Evolutionary conservation across 257 asterid species (phyloP), one percentile per base, ranked within the genome.

Genomic region (Gentiana dahurica): DNA sequence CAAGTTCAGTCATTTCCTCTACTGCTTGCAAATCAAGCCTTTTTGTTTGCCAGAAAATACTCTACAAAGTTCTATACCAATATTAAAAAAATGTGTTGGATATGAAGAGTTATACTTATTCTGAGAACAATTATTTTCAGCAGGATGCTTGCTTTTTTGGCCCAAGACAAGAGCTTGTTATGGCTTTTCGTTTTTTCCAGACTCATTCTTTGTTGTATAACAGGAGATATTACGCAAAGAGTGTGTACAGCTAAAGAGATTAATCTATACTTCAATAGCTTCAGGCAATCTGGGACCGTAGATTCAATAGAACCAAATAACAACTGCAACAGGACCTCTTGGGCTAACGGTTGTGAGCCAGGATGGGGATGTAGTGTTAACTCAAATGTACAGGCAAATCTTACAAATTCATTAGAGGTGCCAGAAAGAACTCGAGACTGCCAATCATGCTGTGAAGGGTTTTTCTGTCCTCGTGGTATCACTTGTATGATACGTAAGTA

Each of bases 401-500:
- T 78, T 0, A 54, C 59, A 57, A 65, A 70, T 63, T 58, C 71
- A 24, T 71, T 51, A 39, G 75, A 60, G 36, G 71, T 78, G 33
- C 97, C 97, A 3, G 74, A 64, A 3, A 81, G 97, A 77, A 77
- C 82, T 49, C 66, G 69, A n/a, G 68, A 69, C 24, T 89, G 97
- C 13, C 86, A 74, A 44, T 64, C 95, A 4, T 89, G 97, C 51
- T 89, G 97, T 60, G 95, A 78, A 52, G 97, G 97, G 1, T 89
- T 89, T 71, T 89, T 86, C 54, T 89, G 97, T 58, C 97, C 97
- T 2, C 62, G 65, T 57, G 97, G 97, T 53, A 64, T 89, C 65
- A 79, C 97, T 65, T 89, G 95, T 89, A 89, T 89, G 97, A 81
- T 89, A 50, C 94, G 97, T 89, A 59, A 83, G 97, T 75, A 66